Conservation (phyloP, 139 green algal genomes). For the Chlamydomonas sphaeroides region DNA sequence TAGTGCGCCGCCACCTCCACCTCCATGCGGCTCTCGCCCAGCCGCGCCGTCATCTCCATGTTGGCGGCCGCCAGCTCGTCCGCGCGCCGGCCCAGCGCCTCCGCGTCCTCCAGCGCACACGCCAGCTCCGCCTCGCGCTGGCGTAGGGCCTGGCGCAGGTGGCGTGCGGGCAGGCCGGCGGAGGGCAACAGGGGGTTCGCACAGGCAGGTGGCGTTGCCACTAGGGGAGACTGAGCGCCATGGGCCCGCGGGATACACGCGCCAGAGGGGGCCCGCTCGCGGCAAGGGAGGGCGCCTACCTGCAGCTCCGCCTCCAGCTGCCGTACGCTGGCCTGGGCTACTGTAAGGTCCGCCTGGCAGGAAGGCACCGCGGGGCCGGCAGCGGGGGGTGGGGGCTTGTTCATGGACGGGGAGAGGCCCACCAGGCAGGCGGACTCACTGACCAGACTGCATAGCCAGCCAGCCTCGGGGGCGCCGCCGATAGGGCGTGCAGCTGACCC, state of each 20-base stretch:
- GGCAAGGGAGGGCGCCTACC: neutral
- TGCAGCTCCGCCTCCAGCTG: slow-evolving; percentile 10
- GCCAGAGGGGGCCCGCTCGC: too few species aligned
- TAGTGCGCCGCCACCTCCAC: slow-evolving; percentile 58
- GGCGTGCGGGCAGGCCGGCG: too few species aligned
- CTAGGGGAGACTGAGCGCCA: too few species aligned
- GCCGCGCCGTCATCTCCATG: slow-evolving; percentile 53
- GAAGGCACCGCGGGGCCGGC: neutral
- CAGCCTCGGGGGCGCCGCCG: too few species aligned
- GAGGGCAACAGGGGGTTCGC: too few species aligned
- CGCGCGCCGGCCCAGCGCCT: neutral
- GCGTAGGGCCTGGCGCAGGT: too few species aligned
- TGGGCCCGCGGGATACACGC: too few species aligned
- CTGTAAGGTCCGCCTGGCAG: neutral
- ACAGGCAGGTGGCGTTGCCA: too few species aligned
- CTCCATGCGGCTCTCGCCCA: slow-evolving; percentile 58
- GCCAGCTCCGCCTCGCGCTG: slow-evolving; percentile 15
- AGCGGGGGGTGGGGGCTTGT: neutral
- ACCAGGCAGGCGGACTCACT: too few species aligned
- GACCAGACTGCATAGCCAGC: too few species aligned
- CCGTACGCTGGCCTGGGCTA: neutral
- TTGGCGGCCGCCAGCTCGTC: slow-evolving; percentile 42
- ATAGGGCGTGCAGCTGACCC: too few species aligned
- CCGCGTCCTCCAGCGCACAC: neutral
- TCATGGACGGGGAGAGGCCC: too few species aligned